These are phyloP conservation scores for Exophiala dermatitidis DNA, from an alignment of 2,329 filamentous ascomycete species.

Conservation along the genomic window DNA sequence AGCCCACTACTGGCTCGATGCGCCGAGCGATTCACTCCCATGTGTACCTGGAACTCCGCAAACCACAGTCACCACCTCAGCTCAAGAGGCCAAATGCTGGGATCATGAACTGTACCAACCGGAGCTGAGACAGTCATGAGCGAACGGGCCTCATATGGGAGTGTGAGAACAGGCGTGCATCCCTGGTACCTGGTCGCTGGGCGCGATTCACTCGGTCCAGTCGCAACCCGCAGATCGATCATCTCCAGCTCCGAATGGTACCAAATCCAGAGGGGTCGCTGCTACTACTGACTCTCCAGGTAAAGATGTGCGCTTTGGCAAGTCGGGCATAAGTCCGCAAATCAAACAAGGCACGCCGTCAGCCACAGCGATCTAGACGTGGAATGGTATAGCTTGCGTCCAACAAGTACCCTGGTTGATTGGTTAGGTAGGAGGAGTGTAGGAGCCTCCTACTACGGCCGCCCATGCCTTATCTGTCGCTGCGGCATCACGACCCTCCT, in stretches of 20 bases:
- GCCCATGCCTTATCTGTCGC: no score
- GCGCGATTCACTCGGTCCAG: neutral
- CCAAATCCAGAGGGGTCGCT: neutral
- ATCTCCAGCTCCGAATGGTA: neutral
- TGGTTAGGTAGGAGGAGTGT: neutral
- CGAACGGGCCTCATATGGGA: slow-evolving; percentile 1
- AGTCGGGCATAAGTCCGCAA: neutral
- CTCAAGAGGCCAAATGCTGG: neutral
- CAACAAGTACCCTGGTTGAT: neutral
- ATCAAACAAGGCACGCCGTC: neutral
- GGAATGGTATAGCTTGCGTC: neutral
- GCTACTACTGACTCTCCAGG: slow-evolving; percentile 1
- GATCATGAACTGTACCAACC: neutral
- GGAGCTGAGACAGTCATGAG: neutral
- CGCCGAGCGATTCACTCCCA: neutral
- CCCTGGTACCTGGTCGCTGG: neutral
- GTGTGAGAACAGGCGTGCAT: neutral
- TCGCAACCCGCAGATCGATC: neutral
- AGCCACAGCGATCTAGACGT: neutral
- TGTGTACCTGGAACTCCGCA: neutral
- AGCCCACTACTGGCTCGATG: slow-evolving; percentile 11
- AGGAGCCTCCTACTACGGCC: neutral
- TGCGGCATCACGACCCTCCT: neutral
- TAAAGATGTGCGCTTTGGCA: slow-evolving; percentile 2
- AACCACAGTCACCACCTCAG: neutral